These are phyloP conservation scores for Starmera dryadoides DNA, from an alignment of 805 yeast genomes.

Conservation along the genomic window DNA sequence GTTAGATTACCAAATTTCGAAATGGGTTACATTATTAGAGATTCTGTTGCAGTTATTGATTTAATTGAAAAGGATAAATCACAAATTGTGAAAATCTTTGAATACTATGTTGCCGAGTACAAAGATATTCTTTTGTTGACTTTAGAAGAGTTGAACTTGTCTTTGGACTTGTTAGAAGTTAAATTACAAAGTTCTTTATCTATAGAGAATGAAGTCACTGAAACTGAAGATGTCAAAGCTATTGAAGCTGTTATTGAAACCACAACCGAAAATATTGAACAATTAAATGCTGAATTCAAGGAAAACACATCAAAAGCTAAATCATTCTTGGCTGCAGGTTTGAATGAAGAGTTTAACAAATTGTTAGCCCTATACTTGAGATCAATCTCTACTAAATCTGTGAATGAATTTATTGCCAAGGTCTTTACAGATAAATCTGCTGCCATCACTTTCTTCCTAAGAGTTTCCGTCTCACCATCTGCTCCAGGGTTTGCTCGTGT, in stretches of 20 bases:
- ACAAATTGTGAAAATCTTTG: conserved; percentile 30
- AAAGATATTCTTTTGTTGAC: conserved; percentile 32
- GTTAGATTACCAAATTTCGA: conserved; percentile 28
- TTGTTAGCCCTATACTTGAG: conserved; percentile 36
- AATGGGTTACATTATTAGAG: conserved; percentile 28
- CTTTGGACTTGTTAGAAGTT: conserved; percentile 50
- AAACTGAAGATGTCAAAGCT: conserved; percentile 24
- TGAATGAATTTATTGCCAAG: conserved; percentile 21
- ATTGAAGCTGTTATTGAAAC: conserved; percentile 13
- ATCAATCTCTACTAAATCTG: conserved; percentile 27
- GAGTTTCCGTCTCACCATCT: conserved; percentile 49
- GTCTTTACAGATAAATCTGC: conserved; percentile 34
- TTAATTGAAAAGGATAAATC: conserved; percentile 29
- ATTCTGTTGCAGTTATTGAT: conserved; percentile 29
- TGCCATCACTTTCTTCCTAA: conserved; percentile 48
- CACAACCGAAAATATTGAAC: conserved; percentile 6
- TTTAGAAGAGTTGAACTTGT: conserved; percentile 26
- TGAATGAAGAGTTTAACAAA: conserved; percentile 32
- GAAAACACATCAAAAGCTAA: conserved; percentile 8
- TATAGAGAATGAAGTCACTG: conserved; percentile 10
- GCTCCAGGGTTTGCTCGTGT: conserved; percentile 54
- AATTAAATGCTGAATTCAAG: conserved; percentile 11
- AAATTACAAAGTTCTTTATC: conserved; percentile 57
- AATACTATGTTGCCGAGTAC: conserved; percentile 28
- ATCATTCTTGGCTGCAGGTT: conserved; percentile 29